Evolutionary conservation across 2,329 filamentous ascomycete species (phyloP).

Genomic region (Paraconiothyrium brasiliense): DNA sequence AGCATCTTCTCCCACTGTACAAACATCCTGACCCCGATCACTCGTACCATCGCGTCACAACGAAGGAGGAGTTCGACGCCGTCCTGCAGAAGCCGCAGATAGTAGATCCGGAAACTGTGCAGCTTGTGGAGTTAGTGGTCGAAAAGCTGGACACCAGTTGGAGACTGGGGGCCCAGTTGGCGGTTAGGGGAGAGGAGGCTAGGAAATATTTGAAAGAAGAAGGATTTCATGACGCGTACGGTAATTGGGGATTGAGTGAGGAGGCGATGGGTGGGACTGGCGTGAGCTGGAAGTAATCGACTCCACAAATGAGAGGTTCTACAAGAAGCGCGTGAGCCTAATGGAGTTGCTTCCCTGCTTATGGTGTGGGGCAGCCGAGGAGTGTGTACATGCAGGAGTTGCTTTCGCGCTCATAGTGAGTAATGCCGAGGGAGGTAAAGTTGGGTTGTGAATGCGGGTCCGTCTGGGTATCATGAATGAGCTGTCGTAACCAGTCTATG

Average conservation of each 20-base stretch:
- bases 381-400: no score
- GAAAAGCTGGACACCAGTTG: slow-evolving; percentile 53
- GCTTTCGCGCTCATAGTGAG: no score
- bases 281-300: slow-evolving; percentile 13
- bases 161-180: slow-evolving; percentile 47
- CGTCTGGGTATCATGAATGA: no score
- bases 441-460: no score
- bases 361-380: no score
- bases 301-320: no score
- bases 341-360: no score
- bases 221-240: slow-evolving; percentile 51
- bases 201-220: slow-evolving; percentile 50
- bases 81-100: slow-evolving; percentile 45
- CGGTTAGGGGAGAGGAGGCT: slow-evolving; percentile 45
- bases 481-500: no score
- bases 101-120: slow-evolving; percentile 40
- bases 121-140: slow-evolving; percentile 56
- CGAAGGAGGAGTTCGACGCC: slow-evolving; percentile 50
- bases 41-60: slow-evolving; percentile 50
- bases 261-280: slow-evolving; percentile 8
- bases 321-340: no score
- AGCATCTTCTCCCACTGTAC: slow-evolving; percentile 53
- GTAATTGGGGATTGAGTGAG: slow-evolving; percentile 40
- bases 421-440: no score
- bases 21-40: slow-evolving; percentile 40